Base-by-base conservation (phyloP, 768 basidiomycete genomes). In the Cystobasidium onofrii region DNA sequence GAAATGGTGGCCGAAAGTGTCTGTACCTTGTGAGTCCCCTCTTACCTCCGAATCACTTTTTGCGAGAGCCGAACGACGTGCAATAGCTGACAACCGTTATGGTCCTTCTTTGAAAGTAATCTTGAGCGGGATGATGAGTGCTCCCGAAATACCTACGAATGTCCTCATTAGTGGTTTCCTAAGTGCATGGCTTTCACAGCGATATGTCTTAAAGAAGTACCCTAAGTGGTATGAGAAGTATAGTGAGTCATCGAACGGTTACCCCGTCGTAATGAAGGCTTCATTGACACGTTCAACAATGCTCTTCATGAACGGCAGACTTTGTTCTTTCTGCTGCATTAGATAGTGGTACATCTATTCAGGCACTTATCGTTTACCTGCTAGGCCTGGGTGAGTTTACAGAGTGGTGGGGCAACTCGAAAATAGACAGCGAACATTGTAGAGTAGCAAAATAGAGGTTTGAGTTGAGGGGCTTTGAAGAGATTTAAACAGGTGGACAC, bases 121-220 rank as follows among this genome's bases (percentile, higher is more conserved):
- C 20, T 69, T 79, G 10, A 77, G 78, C 55, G 79, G 78, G 4
- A 33, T 64, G 31, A 77, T 77, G 57, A 69, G 36, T 1, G 75
- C 78, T 2, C 79, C 79, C 9, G 78, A 80, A 63, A 76, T 65
- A 25, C 78, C 79, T 0, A 77, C 76, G 39, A 80, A 80, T 52
- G 67, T 79, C 29, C 62, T 80, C 18, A 50, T 78, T 18, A 73
- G 73, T 0, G 79, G 79, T 33, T 76, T 78, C 72, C 6, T 78
- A 43, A 75, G 73, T n/a, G 69, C 74, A 10, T 78, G 75, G 50
- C 55, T 73, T 1, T 70, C 64, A 0, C 79, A 80, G 44, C 76
- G 74, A 43, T 80, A 69, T 43, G 79, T 78, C 0, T 57, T 77
- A 1, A 70, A 74, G 2, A 75, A 77, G 25, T 50, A 63, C 12